Conservation (phyloP, 192 early-diverging fungal species). For the Umbelopsis isabellina region DNA sequence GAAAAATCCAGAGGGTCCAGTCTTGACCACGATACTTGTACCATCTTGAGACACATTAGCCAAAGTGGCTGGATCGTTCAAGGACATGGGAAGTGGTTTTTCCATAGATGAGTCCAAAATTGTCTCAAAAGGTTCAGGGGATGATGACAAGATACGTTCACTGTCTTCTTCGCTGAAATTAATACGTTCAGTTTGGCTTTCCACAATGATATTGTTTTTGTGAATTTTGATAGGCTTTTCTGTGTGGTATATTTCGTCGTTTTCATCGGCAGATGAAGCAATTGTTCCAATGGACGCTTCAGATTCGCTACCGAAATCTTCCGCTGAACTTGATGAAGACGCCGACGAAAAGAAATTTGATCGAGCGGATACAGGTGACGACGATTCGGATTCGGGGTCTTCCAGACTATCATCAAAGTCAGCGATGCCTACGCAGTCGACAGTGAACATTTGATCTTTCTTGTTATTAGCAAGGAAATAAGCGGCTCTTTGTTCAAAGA, state of each 20-base stretch:
- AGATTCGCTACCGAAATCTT: slow-evolving; percentile 25
- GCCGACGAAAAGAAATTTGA: background rate
- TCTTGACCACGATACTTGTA: slow-evolving; percentile 16
- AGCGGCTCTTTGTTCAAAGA: slow-evolving; percentile 34
- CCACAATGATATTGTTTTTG: background rate
- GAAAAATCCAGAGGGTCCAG: slow-evolving; percentile 45
- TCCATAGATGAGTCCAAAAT: slow-evolving; percentile 9
- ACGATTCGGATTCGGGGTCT: slow-evolving; percentile 31
- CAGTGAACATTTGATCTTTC: slow-evolving; percentile 44
- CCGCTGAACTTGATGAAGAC: slow-evolving; percentile 28
- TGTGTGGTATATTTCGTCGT: background rate
- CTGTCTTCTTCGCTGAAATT: background rate
- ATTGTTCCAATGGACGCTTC: slow-evolving; percentile 19
- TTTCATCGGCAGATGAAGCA: slow-evolving; percentile 22
- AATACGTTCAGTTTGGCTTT: slow-evolving; percentile 1
- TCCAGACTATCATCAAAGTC: slow-evolving; percentile 41
- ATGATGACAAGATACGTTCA: background rate
- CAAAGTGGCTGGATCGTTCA: background rate
- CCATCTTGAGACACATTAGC: slow-evolving; percentile 3
- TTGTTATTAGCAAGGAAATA: slow-evolving; percentile 58
- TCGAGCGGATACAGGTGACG: background rate
- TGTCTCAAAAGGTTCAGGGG: slow-evolving; percentile 7
- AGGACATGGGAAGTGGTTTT: background rate
- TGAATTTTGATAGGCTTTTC: background rate
- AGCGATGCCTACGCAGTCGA: slow-evolving; percentile 53